Evolutionary conservation across 2,329 filamentous ascomycete species (phyloP).

Genomic region (Alternaria longipes): DNA sequence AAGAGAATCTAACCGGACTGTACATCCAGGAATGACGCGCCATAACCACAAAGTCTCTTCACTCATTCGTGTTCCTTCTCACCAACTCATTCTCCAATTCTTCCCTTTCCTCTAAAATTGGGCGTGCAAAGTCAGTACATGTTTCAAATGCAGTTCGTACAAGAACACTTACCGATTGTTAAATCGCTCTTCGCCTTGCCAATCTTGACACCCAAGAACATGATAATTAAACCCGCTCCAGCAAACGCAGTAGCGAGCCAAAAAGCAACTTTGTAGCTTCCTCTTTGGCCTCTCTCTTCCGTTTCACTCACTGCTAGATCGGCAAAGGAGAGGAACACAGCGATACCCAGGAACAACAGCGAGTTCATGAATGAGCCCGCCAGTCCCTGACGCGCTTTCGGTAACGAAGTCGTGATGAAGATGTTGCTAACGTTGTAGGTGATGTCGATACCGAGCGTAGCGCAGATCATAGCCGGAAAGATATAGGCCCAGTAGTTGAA

Average conservation of each 20-base stretch:
- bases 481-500: slow-evolving; percentile 52
- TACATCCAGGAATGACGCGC: background rate
- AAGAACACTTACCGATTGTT: slow-evolving; percentile 27
- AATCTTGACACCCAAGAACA: slow-evolving; percentile 50
- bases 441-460: slow-evolving; percentile 50
- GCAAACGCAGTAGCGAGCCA: slow-evolving; percentile 48
- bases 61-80: slow-evolving; percentile 22
- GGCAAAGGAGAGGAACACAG: slow-evolving; percentile 48
- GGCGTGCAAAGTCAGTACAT: no score
- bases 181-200: slow-evolving; percentile 49
- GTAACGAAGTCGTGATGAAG: slow-evolving; percentile 49
- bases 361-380: slow-evolving; percentile 51
- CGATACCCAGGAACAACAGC: slow-evolving; percentile 49
- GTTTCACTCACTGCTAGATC: slow-evolving; percentile 49
- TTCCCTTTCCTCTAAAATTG: slow-evolving; percentile 31
- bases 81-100: slow-evolving; percentile 44
- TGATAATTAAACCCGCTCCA: slow-evolving; percentile 41
- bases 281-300: slow-evolving; percentile 35
- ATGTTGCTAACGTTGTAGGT: slow-evolving; percentile 52
- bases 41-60: background rate
- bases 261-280: slow-evolving; percentile 51
- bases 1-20: background rate
- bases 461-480: slow-evolving; percentile 56
- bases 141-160: no score
- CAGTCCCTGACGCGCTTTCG: slow-evolving; percentile 46